phyloP scores from a whole-genome alignment of 2,329 filamentous ascomycete species.

The Zymoseptoria passerinii region DNA sequence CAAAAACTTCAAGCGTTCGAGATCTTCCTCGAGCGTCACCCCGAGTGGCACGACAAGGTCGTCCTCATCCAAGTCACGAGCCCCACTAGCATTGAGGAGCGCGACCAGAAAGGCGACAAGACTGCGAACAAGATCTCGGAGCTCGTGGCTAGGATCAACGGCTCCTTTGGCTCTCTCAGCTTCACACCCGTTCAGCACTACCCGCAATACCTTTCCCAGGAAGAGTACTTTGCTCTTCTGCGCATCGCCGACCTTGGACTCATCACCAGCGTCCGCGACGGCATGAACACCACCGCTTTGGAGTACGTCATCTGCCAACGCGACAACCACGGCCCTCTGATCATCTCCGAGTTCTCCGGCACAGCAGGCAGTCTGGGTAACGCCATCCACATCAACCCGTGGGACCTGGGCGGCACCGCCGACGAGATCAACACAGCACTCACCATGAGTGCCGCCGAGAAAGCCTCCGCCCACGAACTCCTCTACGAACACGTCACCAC shows the following conservation, averaged over 20 bases:
- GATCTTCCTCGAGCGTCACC: constrained; percentile 79
- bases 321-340: constrained; percentile 75
- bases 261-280: constrained; percentile 91
- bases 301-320: constrained; percentile 93
- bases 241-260: constrained; percentile 83
- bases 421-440: constrained; percentile 74
- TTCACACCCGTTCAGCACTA: constrained; percentile 92
- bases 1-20: constrained; percentile 95
- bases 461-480: constrained; percentile 59
- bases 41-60: constrained; percentile 85
- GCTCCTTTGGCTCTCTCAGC: constrained; percentile 75
- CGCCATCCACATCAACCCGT: constrained; percentile 94
- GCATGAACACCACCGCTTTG: constrained; percentile 95
- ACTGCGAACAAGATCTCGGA: constrained; percentile 84
- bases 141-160: constrained; percentile 85
- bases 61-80: constrained; percentile 94
- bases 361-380: constrained; percentile 77
- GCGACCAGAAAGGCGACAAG: constrained; percentile 65
- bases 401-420: constrained; percentile 80
- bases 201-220: constrained; percentile 79
- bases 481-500: constrained; percentile 78
- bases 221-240: constrained; percentile 92
- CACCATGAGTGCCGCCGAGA: constrained; percentile 61
- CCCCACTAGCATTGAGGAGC: constrained; percentile 58
- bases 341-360: constrained; percentile 93